Conservation (phyloP, 2,329 filamentous ascomycete genomes). For the Zymoseptoria pseudotritici region DNA sequence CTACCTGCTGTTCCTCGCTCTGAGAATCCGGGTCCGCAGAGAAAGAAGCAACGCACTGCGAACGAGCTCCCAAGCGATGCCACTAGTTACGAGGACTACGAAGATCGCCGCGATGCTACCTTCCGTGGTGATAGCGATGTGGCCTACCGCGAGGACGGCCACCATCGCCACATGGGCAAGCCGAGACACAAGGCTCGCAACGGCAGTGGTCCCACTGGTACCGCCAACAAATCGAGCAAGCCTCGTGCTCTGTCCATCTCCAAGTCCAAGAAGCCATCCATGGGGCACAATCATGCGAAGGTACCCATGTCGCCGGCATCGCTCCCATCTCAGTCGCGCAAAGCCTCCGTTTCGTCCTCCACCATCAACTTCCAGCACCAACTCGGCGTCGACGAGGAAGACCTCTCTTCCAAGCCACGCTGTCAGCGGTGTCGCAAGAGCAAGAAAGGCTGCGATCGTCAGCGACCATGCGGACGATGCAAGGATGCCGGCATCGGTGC, state of each 20-base stretch:
- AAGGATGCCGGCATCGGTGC: constrained; percentile 89
- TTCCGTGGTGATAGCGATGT: constrained; percentile 51
- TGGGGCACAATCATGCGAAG: constrained; percentile 26
- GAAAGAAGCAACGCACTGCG: constrained; percentile 33
- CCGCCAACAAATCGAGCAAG: constrained; percentile 33
- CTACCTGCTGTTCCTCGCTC: constrained; percentile 24
- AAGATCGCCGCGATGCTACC: constrained; percentile 44
- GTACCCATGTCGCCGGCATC: constrained; percentile 51
- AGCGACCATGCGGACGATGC: constrained; percentile 90
- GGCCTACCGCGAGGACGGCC: constrained; percentile 43
- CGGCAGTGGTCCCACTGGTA: constrained; percentile 2
- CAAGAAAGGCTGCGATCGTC: constrained; percentile 97
- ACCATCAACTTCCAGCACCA: constrained; percentile 56
- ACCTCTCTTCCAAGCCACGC: constrained; percentile 88
- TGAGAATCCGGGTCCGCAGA: constrained; percentile 23
- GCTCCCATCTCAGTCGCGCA: constrained; percentile 62
- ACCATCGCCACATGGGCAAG: constrained; percentile 31
- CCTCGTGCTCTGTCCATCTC: constrained; percentile 39
- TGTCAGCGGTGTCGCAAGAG: constrained; percentile 98
- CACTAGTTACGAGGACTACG: constrained; percentile 55
- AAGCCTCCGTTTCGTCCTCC: constrained; percentile 56
- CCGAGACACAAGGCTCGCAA: constrained; percentile 36
- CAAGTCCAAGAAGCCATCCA: constrained; percentile 44
- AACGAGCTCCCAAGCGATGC: constrained; percentile 50
- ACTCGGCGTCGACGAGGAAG: constrained; percentile 65